Percentiles rank a stretch among this genome's conserved stretches.
Evolutionary conservation across 179 eudicot genomes (phyloP).

Genomic region (Sideroxylon spinosum): DNA sequence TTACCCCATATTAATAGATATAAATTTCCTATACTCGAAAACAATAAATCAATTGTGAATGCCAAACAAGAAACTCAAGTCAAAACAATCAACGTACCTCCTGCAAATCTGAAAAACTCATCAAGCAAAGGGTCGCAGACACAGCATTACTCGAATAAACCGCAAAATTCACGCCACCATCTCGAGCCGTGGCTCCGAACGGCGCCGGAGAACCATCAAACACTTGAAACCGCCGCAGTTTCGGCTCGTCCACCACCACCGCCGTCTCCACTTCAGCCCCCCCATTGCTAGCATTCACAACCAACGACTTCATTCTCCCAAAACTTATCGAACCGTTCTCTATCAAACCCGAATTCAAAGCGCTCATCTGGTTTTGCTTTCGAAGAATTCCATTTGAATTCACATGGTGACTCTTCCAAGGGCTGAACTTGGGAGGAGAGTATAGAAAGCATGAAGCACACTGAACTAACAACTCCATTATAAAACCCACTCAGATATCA

Average conservation of each 20-base stretch:
- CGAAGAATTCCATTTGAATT: neutral
- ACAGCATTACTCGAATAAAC: conserved; percentile 60
- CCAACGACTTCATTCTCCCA: conserved; percentile 17
- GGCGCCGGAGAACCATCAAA: conserved; percentile 60
- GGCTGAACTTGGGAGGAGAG: neutral
- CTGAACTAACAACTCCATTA: conserved; percentile 8
- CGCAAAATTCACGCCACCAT: conserved; percentile 87
- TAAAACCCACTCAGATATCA: neutral
- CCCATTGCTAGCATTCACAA: conserved; percentile 33
- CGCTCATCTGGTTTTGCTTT: neutral
- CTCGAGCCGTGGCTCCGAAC: conserved; percentile 60
- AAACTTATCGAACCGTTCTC: neutral
- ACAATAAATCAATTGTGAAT: too few species aligned
- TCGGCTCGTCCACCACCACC: conserved; percentile 38
- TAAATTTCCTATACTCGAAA: too few species aligned
- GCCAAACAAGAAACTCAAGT: neutral
- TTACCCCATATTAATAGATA: too few species aligned
- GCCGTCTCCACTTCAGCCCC: conserved; percentile 33
- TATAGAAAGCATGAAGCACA: conserved; percentile 3
- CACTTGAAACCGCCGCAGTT: conserved; percentile 46
- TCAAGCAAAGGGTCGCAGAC: conserved; percentile 73
- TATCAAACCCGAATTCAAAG: neutral
- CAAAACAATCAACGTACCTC: conserved; percentile 36
- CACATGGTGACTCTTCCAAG: neutral
- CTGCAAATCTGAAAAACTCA: conserved; percentile 50